Evolutionary conservation across 108 stramenopile genomes (phyloP), one percentile per base, ranked within the genome.

Genomic region (Nitzschia sp.): DNA sequence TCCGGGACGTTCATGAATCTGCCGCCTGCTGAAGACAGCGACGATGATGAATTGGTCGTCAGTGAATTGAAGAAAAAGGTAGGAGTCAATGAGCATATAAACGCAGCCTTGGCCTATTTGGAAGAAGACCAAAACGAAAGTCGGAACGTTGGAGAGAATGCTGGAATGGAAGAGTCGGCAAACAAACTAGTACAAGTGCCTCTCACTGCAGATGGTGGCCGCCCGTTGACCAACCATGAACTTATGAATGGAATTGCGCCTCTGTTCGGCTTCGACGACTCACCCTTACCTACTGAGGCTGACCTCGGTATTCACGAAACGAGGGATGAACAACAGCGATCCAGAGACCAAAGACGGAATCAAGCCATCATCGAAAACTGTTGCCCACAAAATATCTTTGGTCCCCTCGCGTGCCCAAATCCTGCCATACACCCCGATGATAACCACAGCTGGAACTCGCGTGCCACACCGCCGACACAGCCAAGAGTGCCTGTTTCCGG

Each of bases 281-380:
- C 82, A 8, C 79, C 94, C 2, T 58, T 95, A 28, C 94, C 94
- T 13, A 81, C 77, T 30, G 89, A 91, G 65, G 70, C 80, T 11
- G 94, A 95, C 72, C 75, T 95, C 0, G 90, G 88, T 15, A 79
- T 81, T 28, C 89, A 87, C 58, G 90, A 95, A 74, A 93, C 94
- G 0, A 77, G 81, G 54, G 91, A 95, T 33, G 94, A 95, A 29
- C 90, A 95, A 62, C 80, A 81, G 33, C 76, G 78, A 53, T 76
- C 63, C 26, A 60, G 61, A 25, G 90, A 91, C 55, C 74, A 77
- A 36, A 68, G 83, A 29, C 53, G 79, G 34, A 79, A 82, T 54
- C 85, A 90, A 64, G 75, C 87, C 24, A 81, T 90, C n/a, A 92
- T 95, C 34, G 77, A 83, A 48, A 79, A 86, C 25, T 67, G 80